Conservation (phyloP, 306 rosid genomes). For the Hylodesmum podocarpum region DNA sequence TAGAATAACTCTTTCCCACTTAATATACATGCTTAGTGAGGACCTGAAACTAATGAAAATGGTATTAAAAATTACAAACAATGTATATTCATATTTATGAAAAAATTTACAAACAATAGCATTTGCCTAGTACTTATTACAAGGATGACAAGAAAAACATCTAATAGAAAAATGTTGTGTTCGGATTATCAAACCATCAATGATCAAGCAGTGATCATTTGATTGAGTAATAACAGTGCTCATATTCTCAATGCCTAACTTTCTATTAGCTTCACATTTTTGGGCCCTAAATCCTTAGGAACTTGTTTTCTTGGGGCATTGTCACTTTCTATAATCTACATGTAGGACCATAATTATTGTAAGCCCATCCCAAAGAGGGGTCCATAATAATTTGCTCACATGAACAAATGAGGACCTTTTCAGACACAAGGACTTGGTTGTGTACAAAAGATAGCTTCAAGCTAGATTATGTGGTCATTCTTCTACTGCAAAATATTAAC, state of each 20-base stretch:
- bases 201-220: background rate
- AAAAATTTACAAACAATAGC: too few species aligned
- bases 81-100: background rate
- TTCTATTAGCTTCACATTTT: background rate
- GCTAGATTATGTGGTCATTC: background rate
- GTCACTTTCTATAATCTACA: background rate
- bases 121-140: background rate
- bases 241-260: background rate
- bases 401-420: background rate
- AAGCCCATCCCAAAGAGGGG: background rate
- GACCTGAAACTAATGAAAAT: background rate
- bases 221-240: too few species aligned
- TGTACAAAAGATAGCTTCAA: background rate
- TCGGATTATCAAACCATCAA: background rate
- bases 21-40: too few species aligned
- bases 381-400: background rate
- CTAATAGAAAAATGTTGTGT: background rate
- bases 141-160: too few species aligned
- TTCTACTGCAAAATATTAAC: background rate
- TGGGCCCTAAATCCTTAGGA: background rate
- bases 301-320: background rate
- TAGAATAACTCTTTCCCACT: too few species aligned
- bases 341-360: background rate
- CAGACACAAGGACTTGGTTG: background rate
- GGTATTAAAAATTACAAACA: background rate